These are phyloP conservation scores for Curvularia verruculosa DNA, from an alignment of 2,329 filamentous ascomycete genomes.

Conservation along the genomic window DNA sequence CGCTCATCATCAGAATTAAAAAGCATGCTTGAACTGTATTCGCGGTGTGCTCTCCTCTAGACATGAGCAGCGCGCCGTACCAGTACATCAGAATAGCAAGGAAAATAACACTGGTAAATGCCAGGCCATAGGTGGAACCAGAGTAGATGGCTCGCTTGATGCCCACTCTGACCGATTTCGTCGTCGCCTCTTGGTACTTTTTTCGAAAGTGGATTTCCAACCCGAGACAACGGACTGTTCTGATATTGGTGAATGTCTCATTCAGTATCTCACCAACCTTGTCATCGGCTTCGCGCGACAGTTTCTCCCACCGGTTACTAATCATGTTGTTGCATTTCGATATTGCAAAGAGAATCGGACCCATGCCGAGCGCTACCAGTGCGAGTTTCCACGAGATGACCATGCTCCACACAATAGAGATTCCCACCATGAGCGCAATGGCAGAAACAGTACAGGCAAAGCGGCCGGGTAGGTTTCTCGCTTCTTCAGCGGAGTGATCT, in stretches of 20 bases:
- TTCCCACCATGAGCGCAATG: conserved; percentile 68
- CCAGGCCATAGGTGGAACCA: conserved; percentile 77
- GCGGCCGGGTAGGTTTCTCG: conserved; percentile 79
- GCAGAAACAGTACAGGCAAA: conserved; percentile 75
- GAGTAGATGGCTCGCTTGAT: conserved; percentile 69
- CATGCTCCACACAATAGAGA: conserved; percentile 78
- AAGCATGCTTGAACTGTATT: conserved; percentile 74
- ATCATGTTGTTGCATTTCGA: conserved; percentile 69
- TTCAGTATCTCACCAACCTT: conserved; percentile 67
- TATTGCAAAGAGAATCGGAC: conserved; percentile 70
- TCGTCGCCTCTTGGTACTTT: conserved; percentile 64
- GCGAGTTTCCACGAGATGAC: conserved; percentile 79
- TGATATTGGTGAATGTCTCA: conserved; percentile 80
- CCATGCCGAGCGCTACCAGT: conserved; percentile 72
- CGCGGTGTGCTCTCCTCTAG: conserved; percentile 57
- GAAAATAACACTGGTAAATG: conserved; percentile 73
- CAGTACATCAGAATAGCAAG: conserved; percentile 82
- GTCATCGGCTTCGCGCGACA: conserved; percentile 68
- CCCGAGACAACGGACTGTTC: conserved; percentile 75
- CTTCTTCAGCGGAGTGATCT: conserved; percentile 84
- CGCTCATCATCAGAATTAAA: conserved; percentile 81
- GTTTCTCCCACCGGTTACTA: conserved; percentile 73
- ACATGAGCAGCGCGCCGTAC: conserved; percentile 73
- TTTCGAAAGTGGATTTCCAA: conserved; percentile 73
- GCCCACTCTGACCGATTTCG: conserved; percentile 64